phyloP scores from a whole-genome alignment of 2,329 filamentous ascomycete species.

The Hypoxylon sp. region DNA sequence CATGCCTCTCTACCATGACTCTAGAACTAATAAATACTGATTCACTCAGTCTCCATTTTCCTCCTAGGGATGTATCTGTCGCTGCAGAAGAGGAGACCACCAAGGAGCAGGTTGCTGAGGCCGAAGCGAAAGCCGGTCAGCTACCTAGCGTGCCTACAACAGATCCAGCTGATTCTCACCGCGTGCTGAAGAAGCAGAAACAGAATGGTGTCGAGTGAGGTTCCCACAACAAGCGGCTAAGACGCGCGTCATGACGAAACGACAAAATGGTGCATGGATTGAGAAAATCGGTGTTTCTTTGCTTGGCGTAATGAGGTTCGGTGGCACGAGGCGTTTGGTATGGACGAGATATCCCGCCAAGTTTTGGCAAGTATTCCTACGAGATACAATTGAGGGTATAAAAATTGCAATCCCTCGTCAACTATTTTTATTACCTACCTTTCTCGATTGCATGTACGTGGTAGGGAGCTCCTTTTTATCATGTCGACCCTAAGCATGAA shows the following conservation, averaged over 20 bases:
- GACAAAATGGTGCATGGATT: background rate
- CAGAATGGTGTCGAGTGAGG: conserved; percentile 30
- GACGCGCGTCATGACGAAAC: conserved; percentile 11
- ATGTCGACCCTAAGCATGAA: too few relatives aligned
- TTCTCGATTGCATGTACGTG: too few relatives aligned
- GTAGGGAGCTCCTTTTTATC: too few relatives aligned
- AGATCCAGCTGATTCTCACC: conserved; percentile 46
- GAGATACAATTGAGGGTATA: too few relatives aligned
- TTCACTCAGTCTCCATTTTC: conserved; percentile 40
- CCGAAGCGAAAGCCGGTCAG: conserved; percentile 41
- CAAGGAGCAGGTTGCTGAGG: conserved; percentile 37
- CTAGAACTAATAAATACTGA: background rate
- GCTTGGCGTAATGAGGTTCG: conserved; percentile 7
- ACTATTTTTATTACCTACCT: too few relatives aligned
- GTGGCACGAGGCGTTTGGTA: conserved; percentile 6
- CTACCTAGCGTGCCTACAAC: conserved; percentile 50
- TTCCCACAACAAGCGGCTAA: background rate
- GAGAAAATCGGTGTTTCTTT: too few relatives aligned
- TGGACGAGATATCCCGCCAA: conserved; percentile 2
- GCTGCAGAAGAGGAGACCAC: conserved; percentile 23
- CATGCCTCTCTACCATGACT: too few relatives aligned
- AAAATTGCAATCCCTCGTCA: too few relatives aligned
- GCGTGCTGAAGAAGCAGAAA: conserved; percentile 48
- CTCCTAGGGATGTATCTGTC: conserved; percentile 31
- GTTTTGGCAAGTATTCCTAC: background rate